Percentiles rank a stretch among this genome's conserved stretches.
phyloP scores from a whole-genome alignment of 2,329 filamentous ascomycete genomes.

The Fusarium ambrosium region DNA sequence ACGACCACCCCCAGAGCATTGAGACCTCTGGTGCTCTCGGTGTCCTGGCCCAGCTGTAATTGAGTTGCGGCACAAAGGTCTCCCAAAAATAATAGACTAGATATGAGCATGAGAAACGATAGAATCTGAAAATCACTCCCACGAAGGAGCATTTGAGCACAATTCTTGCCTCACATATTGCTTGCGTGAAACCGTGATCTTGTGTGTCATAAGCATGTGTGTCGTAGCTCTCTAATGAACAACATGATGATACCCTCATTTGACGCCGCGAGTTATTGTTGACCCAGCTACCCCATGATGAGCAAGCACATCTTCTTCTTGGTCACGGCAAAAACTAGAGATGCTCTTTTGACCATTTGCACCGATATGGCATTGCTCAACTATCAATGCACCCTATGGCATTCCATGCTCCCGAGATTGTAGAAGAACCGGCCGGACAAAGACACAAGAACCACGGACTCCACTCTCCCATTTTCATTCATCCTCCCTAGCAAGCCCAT shows the following conservation, averaged over 20 bases:
- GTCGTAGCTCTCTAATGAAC: conserved; percentile 8
- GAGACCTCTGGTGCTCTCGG: conserved; percentile 66
- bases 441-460: conserved; percentile 60
- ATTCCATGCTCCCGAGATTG: conserved; percentile 59
- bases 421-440: conserved; percentile 59
- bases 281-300: conserved; percentile 20
- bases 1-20: conserved; percentile 64
- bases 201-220: conserved; percentile 7
- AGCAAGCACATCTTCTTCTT: conserved; percentile 17
- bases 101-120: conserved; percentile 39
- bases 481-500: conserved; percentile 35
- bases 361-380: conserved; percentile 55
- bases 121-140: conserved; percentile 30
- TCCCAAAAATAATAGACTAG: conserved; percentile 14
- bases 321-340: conserved; percentile 36
- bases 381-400: conserved; percentile 60
- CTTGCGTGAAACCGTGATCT: conserved; percentile 15
- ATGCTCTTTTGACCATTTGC: conserved; percentile 51
- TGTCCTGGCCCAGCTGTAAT: conserved; percentile 67
- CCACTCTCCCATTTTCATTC: conserved; percentile 50
- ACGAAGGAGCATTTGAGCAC: conserved; percentile 21
- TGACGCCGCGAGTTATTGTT: conserved; percentile 31
- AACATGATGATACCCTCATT: conserved; percentile 17
- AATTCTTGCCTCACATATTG: background rate
- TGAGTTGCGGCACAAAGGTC: conserved; percentile 5